Conservation (phyloP, 2,329 filamentous ascomycete genomes). For the Hypoxylon rubiginosum region DNA sequence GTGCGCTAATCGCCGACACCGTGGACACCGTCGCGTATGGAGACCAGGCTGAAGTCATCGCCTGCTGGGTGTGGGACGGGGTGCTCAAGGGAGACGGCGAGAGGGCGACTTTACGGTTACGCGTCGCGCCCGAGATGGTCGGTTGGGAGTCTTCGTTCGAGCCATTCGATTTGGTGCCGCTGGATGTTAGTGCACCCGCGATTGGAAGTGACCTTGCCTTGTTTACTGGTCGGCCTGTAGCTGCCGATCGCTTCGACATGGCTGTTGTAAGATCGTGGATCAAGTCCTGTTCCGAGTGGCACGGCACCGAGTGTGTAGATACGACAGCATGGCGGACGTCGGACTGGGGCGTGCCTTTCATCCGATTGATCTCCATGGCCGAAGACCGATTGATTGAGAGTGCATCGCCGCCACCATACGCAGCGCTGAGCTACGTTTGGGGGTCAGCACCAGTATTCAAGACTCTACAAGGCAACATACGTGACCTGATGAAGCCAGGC, state of each 20-base stretch:
- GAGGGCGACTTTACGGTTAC: conserved; percentile 3
- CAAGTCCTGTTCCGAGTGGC: conserved; percentile 2
- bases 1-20: conserved; percentile 10
- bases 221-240: conserved; percentile 7
- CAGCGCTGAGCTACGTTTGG: conserved; percentile 30
- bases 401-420: not conserved
- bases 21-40: conserved; percentile 12
- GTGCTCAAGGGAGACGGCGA: not conserved
- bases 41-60: conserved; percentile 8
- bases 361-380: conserved; percentile 4
- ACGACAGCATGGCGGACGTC: not conserved
- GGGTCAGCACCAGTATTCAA: conserved; percentile 14
- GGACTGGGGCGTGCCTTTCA: not conserved
- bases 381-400: conserved; percentile 8
- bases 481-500: not conserved
- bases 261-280: conserved; percentile 1
- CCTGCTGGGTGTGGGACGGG: conserved; percentile 18
- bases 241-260: conserved; percentile 1
- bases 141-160: conserved; percentile 19
- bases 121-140: conserved; percentile 17
- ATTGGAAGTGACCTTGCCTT: not conserved
- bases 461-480: conserved; percentile 1
- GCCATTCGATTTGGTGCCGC: conserved; percentile 16
- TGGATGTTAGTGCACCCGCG: not conserved
- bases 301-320: conserved; percentile 2